phyloP scores from a whole-genome alignment of 129 eudicot genomes.

The Scalesia atractyloides region DNA sequence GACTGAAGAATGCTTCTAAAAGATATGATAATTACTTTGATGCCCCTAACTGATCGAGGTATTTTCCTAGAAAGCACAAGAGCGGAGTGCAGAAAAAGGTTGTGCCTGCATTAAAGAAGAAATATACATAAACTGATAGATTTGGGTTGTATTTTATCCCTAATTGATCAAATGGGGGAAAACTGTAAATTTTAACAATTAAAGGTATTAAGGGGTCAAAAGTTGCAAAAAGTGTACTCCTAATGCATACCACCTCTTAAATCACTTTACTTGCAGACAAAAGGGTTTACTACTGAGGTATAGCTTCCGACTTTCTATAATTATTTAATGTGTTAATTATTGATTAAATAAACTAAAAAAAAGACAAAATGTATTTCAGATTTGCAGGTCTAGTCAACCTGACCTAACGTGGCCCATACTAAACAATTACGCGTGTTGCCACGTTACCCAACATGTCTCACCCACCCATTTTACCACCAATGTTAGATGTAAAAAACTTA shows the following conservation, averaged over 20 bases:
- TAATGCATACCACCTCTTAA: constrained; percentile 8
- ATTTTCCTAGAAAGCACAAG: constrained; percentile 95
- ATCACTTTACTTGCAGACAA: neutral
- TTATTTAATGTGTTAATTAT: neutral
- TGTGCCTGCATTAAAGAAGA: constrained; percentile 63
- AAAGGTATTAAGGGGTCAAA: neutral
- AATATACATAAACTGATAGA: neutral
- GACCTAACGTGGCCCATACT: neutral
- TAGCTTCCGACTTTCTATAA: neutral
- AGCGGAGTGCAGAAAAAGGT: constrained; percentile 97
- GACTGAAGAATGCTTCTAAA: neutral
- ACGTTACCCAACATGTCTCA: neutral
- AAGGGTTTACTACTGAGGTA: neutral
- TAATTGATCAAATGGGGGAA: neutral
- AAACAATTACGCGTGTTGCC: neutral
- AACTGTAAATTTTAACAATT: neutral
- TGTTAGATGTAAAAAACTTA: constrained; percentile 41
- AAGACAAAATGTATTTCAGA: neutral
- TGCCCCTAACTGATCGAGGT: constrained; percentile 84
- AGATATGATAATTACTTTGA: constrained; percentile 52
- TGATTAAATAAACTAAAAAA: neutral
- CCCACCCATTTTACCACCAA: neutral
- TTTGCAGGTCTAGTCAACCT: neutral
- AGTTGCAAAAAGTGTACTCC: neutral
- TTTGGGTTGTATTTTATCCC: neutral